These are phyloP conservation scores for Avena eriantha DNA, from an alignment of 176 grass and related monocot genomes.

Conservation along the genomic window DNA sequence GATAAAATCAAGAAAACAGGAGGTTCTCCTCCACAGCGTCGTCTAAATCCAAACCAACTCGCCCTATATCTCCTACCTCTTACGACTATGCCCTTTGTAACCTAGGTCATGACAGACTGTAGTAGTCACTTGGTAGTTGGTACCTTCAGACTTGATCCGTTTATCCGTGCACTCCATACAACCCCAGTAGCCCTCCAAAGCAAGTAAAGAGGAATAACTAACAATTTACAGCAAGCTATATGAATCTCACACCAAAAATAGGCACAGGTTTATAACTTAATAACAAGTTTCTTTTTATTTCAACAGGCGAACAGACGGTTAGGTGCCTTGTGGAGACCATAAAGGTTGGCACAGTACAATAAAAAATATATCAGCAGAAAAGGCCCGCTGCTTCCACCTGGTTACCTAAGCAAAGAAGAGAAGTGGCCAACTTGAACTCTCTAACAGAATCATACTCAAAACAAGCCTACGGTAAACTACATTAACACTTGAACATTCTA, in stretches of 20 bases:
- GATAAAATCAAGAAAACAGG: neutral
- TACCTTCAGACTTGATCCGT: neutral
- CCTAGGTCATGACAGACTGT: neutral
- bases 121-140: conserved; percentile 7
- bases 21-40: neutral
- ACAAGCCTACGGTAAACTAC: neutral
- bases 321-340: no score
- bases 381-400: neutral
- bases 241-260: neutral
- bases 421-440: neutral
- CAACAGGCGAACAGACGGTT: no score
- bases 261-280: neutral
- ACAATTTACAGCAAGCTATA: neutral
- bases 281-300: no score
- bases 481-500: neutral
- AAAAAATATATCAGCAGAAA: no score
- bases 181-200: neutral
- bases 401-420: no score
- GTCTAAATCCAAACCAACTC: neutral
- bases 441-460: neutral
- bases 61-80: neutral
- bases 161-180: neutral
- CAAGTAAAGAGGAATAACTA: conserved; percentile 9
- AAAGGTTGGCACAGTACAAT: neutral
- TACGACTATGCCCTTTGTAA: neutral